Conservation (phyloP, 2,329 filamentous ascomycete species). For the Colletotrichum phormii region DNA sequence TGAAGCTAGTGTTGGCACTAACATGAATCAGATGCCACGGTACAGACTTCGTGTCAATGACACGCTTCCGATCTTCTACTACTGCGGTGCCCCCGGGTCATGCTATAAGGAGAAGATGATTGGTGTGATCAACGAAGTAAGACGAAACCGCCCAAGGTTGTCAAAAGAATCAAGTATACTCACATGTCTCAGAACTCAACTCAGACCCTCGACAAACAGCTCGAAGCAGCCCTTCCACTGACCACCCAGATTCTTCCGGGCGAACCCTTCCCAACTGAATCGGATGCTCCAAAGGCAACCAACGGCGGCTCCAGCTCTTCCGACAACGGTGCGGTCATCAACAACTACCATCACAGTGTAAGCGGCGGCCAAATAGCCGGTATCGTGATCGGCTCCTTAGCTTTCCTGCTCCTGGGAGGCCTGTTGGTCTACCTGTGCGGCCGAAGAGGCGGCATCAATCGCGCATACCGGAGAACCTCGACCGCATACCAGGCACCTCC, state of each 20-base stretch:
- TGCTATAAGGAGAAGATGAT: conserved; percentile 78
- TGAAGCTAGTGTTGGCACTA: conserved; percentile 36
- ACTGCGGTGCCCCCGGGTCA: conserved; percentile 75
- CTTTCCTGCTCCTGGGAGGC: conserved; percentile 55
- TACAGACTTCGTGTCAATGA: conserved; percentile 65
- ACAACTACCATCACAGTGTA: conserved; percentile 36
- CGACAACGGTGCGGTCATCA: conserved; percentile 25
- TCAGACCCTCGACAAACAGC: conserved; percentile 60
- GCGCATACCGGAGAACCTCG: conserved; percentile 47
- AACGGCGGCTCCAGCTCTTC: conserved; percentile 25
- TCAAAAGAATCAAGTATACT: conserved; percentile 3
- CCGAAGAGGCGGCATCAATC: conserved; percentile 51
- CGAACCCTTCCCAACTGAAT: conserved; percentile 64
- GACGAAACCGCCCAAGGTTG: conserved; percentile 32
- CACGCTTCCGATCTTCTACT: conserved; percentile 75
- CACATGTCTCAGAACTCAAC: conserved; percentile 53
- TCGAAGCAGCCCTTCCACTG: conserved; percentile 57
- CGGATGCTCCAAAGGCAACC: conserved; percentile 35
- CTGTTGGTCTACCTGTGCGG: conserved; percentile 62
- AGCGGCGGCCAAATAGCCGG: conserved; percentile 67
- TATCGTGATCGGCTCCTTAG: conserved; percentile 65
- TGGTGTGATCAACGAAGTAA: conserved; percentile 78
- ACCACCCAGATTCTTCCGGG: conserved; percentile 67
- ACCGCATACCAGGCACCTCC: not conserved
- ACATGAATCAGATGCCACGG: conserved; percentile 55